Conservation (phyloP, 257 asterid genomes). For the Nicotiana benthamiana region DNA sequence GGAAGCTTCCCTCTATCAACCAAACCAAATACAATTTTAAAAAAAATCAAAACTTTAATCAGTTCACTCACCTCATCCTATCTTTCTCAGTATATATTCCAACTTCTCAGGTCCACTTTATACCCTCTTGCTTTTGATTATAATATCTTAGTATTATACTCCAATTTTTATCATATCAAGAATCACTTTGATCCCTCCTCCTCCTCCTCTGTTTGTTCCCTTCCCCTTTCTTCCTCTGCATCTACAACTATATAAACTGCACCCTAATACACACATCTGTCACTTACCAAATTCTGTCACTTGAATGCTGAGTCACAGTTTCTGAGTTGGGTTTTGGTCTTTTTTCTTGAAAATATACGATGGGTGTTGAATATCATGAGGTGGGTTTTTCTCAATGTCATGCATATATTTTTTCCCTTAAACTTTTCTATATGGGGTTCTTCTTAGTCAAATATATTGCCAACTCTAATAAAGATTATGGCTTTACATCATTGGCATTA, state of each 20-base stretch:
- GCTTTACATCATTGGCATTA: constrained; percentile 7
- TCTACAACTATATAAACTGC: background rate
- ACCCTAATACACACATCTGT: constrained; percentile 1
- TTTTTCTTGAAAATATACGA: constrained; percentile 13
- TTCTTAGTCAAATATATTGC: background rate
- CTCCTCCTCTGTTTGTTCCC: background rate
- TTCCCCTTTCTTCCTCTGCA: background rate
- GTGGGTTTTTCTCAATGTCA: constrained; percentile 20
- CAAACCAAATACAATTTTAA: background rate
- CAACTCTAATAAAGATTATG: background rate
- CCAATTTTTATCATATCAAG: background rate
- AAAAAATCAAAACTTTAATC: background rate
- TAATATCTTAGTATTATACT: background rate
- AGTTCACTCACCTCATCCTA: background rate
- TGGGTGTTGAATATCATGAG: constrained; percentile 72
- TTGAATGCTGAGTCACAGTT: constrained; percentile 15
- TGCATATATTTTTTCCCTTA: background rate
- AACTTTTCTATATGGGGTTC: background rate
- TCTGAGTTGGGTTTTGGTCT: background rate
- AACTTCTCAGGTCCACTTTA: background rate
- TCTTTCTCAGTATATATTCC: background rate
- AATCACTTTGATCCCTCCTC: background rate
- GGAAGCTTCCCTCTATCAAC: background rate
- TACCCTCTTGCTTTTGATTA: background rate
- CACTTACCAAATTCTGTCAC: background rate